Percentiles rank a stretch among this genome's conserved stretches.
Conservation (phyloP, 148 eudicot species). For the Tetragonia tetragonoides region DNA sequence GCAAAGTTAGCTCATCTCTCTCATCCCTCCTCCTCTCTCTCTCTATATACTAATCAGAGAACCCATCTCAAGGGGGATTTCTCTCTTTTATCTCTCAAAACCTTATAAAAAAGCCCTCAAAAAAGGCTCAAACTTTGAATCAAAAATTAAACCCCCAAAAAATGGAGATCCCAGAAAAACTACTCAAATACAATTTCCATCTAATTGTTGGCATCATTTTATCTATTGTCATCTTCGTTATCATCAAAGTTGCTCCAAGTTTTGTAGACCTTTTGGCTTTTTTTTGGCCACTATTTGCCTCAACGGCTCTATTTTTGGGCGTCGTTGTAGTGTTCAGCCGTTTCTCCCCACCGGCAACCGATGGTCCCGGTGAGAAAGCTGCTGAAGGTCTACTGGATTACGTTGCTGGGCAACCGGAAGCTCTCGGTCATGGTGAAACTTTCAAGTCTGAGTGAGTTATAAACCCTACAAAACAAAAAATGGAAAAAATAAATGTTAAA, state of each 20-base stretch:
- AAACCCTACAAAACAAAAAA: background rate
- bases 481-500: background rate
- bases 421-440: conserved; percentile 8
- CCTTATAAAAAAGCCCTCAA: no score
- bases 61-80: background rate
- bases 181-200: conserved; percentile 51
- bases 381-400: conserved; percentile 67
- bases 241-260: conserved; percentile 44
- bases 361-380: conserved; percentile 53
- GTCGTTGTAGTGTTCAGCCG: conserved; percentile 56
- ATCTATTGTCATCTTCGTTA: conserved; percentile 15
- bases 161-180: conserved; percentile 64
- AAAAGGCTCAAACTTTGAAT: background rate
- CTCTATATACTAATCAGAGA: conserved; percentile 9
- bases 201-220: conserved; percentile 31
- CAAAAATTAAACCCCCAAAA: conserved; percentile 1
- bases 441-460: conserved; percentile 19
- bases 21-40: conserved; percentile 16
- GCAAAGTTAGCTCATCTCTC: conserved; percentile 28
- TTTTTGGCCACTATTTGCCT: conserved; percentile 73
- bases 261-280: conserved; percentile 49
- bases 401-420: conserved; percentile 55
- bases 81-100: background rate
- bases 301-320: conserved; percentile 72
- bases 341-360: conserved; percentile 47